phyloP scores from a whole-genome alignment of 805 yeast genomes.

The Ogataea nakhonphanomensis region DNA sequence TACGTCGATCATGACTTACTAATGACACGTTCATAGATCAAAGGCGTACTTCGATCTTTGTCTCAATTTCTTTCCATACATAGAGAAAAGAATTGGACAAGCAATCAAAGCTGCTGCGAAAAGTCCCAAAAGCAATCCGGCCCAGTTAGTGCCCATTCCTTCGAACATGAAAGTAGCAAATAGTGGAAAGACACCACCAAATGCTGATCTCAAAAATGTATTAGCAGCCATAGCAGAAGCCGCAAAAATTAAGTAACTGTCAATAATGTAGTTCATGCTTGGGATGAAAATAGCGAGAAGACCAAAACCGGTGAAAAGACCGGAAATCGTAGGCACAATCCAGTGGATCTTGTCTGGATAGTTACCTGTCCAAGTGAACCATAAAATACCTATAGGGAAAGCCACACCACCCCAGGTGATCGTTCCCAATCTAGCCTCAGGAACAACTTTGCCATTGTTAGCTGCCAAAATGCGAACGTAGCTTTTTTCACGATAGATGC shows the following conservation, averaged over 20 bases:
- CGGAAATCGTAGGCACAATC: constrained; percentile 74
- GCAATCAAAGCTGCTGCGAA: constrained; percentile 56
- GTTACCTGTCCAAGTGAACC: constrained; percentile 88
- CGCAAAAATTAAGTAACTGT: constrained; percentile 64
- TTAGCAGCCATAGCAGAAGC: constrained; percentile 63
- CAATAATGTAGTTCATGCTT: constrained; percentile 68
- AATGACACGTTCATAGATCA: constrained; percentile 14
- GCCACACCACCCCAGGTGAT: constrained; percentile 68
- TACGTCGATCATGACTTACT: too few relatives aligned
- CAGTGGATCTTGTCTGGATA: constrained; percentile 70
- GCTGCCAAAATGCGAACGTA: constrained; percentile 45
- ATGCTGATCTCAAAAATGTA: constrained; percentile 59
- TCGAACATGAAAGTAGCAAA: constrained; percentile 71
- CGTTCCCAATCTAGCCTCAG: constrained; percentile 77
- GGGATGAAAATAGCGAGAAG: constrained; percentile 65
- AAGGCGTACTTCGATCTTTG: constrained; percentile 56
- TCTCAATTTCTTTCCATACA: constrained; percentile 56
- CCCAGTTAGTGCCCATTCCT: constrained; percentile 72
- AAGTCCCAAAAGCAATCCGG: constrained; percentile 67
- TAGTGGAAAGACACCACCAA: constrained; percentile 71
- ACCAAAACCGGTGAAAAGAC: constrained; percentile 65
- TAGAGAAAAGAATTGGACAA: constrained; percentile 64
- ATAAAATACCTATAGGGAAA: constrained; percentile 76
- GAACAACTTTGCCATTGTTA: constrained; percentile 61
- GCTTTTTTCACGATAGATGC: constrained; percentile 52